Base-by-base conservation (phyloP, 2,329 filamentous ascomycete genomes). In the Paramyrothecium roridum region DNA sequence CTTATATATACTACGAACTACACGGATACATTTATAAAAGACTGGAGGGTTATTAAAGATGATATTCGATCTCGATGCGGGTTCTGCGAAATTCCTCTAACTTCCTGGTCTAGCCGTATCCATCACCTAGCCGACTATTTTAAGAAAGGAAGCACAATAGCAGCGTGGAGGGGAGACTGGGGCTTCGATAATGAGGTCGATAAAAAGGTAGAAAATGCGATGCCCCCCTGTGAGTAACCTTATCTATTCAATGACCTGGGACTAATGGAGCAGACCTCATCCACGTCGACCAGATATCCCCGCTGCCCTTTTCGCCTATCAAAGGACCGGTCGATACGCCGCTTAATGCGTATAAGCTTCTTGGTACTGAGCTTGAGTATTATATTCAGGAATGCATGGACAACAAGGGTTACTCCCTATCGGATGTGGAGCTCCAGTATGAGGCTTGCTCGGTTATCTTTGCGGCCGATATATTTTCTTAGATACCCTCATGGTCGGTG, bases 21-120 rank as follows among this genome's bases (percentile, higher is more conserved):
- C 58, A 70, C 55, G 67, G 67, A 53, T 2, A 65, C 63, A 77
- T 79, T 79, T 65, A 84, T 61, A 72, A 70, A 71, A 13, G 52
- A 46, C 1, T 76, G 72, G 73, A 71, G 68, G 56, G 59, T 64
- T 1, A 62, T 59, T 1, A 68, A 63, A 1, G 62, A 64, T 1
- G 62, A 70, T 3, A 59, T 67, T 10, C 54, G 52, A 2, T 67
- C 63, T 1, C 61, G 72, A 2, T 76, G 73, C 43, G 73, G 73
- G 50, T 75, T 75, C 54, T 76, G 73, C 54, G 66, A 64, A 12
- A 61, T 68, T 50, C 52, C 64, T 0, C 65, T 75, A 62, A 59
- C 63, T 50, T 64, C 66, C 1, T 76, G 73, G 73, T 58, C 57
- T 1, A 59, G 67, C 8, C 62, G 73, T 50, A 63, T 67, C 3